Conservation (phyloP, 2,329 filamentous ascomycete species). For the Trichoderma breve region DNA sequence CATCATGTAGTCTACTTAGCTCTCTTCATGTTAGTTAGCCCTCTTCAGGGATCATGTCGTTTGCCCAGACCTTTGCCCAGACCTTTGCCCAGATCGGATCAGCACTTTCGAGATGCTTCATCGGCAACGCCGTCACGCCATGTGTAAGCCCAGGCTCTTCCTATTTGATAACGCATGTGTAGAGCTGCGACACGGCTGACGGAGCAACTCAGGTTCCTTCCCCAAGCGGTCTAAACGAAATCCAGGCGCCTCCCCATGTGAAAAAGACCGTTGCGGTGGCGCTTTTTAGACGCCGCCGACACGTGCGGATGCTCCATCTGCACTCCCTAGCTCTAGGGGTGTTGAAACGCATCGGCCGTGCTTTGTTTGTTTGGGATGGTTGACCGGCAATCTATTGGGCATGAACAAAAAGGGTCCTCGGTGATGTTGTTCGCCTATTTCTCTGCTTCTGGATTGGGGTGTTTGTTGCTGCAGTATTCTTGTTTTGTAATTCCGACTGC, state of each 20-base stretch:
- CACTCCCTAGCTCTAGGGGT: not conserved
- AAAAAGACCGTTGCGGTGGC: not conserved
- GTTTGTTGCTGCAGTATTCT: not conserved
- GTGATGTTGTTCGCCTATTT: not conserved
- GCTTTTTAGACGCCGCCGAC: slow-evolving; percentile 1
- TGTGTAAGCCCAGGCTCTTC: not conserved
- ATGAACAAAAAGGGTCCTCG: not conserved
- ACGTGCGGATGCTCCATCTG: not conserved
- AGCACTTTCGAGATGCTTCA: not conserved
- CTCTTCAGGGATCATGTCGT: not conserved
- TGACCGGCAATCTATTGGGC: not conserved
- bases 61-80: not conserved
- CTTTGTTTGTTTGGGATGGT: not conserved
- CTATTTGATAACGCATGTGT: not conserved
- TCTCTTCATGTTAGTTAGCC: not conserved
- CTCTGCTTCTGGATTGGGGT: not conserved
- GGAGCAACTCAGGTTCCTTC: not conserved
- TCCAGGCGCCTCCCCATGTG: not conserved
- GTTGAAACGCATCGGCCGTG: not conserved
- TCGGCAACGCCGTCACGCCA: not conserved
- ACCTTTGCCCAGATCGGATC: not conserved
- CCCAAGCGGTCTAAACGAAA: not conserved
- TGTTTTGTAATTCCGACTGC: not conserved
- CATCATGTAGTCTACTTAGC: not conserved
- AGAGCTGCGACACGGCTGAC: not conserved